phyloP scores from a whole-genome alignment of 2,329 filamentous ascomycete species.

The Nannizziopsis arthrosporioides region DNA sequence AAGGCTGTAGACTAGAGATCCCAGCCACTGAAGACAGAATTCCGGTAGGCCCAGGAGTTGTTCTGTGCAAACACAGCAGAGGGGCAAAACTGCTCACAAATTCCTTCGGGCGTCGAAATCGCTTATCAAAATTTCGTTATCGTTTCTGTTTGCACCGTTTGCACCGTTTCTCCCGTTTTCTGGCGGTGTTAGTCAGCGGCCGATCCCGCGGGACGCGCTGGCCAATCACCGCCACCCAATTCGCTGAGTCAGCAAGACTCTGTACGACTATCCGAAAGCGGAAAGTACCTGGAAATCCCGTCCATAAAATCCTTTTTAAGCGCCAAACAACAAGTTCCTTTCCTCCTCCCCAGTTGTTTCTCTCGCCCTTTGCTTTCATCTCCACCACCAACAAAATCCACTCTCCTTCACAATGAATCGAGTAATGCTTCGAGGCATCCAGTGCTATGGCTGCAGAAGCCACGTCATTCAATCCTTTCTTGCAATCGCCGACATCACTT shows the following conservation, averaged over 20 bases:
- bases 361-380: background rate
- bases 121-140: background rate
- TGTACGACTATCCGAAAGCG: background rate
- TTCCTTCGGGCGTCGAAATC: slow-evolving; percentile 2
- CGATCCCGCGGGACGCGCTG: too few relatives aligned
- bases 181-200: too few relatives aligned
- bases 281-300: slow-evolving; percentile 6
- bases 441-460: slow-evolving; percentile 23
- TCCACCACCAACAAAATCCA: background rate
- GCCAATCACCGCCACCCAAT: too few relatives aligned
- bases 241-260: slow-evolving; percentile 4
- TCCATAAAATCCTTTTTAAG: slow-evolving; percentile 1
- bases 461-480: slow-evolving; percentile 23
- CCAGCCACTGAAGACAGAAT: background rate
- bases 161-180: background rate
- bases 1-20: background rate
- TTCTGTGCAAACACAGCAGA: background rate
- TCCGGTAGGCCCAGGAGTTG: background rate
- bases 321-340: background rate
- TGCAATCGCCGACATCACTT: slow-evolving; percentile 20
- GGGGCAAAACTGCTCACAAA: background rate
- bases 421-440: slow-evolving; percentile 22
- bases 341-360: background rate
- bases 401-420: slow-evolving; percentile 22
- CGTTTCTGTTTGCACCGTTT: slow-evolving; percentile 13